Evolutionary conservation across 31 red algal species (phyloP), one percentile per base, ranked within the genome.

Genomic region (Porphyra umbilicalis): DNA sequence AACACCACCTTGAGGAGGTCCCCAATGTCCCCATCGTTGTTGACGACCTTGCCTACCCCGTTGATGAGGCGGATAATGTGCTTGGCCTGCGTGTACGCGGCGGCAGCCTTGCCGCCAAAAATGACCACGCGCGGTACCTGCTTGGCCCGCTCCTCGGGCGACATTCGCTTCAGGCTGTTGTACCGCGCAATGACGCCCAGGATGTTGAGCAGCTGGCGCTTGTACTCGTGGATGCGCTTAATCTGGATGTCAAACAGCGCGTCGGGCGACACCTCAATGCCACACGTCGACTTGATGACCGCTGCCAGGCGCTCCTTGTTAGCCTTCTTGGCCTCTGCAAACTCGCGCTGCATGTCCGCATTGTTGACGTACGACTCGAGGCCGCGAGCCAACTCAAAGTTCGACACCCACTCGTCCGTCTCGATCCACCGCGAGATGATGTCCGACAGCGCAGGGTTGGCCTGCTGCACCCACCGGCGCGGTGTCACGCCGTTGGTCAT

Each of bases 151-250:
- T 95, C 90, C 35, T 92, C 90, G 3, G 81, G 25, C 75, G 36
- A 83, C 92, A 94, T 94, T 8, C 74, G 76, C 90, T 99, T 99
- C 38, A 99, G 92, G 34, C 57, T 77, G 77, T 94, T 93, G 93
- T 99, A 99, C 82, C 92, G 91, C 33, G 81, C 79, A 83, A 99
- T 97, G 38, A 99, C 95, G 68, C 90, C 90, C 36, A 99, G 76
- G 81, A 99, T 93, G 77, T 99, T 99, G 40, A 99, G 89, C 75
- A 99, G 74, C 92, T 99, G 98, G 33, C 98, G 88, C 91, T 99
- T 99, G 92, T 99, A 99, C 85, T 99, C 94, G 75, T 99, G 98
- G 81, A 99, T 99, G 77, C 98, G 94, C 79, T 99, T 99, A 78
- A 99, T 90, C 86, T 99, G 98, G 31, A 99, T 95, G 79, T 99